Percentiles rank a stretch among this genome's conserved stretches.
Evolutionary conservation across 805 yeast genomes (phyloP).

Genomic region (Candida glaebosa): DNA sequence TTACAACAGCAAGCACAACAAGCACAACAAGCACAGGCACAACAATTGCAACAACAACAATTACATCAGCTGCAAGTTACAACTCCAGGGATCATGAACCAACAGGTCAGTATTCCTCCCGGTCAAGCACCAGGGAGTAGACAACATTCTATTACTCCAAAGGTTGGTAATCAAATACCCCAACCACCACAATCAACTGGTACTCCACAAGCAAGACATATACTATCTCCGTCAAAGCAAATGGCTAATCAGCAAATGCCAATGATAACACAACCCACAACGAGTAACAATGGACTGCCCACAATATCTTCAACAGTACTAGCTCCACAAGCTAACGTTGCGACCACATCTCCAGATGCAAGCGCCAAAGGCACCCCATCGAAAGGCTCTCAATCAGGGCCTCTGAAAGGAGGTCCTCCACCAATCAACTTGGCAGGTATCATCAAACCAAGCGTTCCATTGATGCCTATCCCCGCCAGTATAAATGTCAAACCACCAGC

Average conservation of each 20-base stretch:
- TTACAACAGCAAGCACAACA: slow-evolving; percentile 2
- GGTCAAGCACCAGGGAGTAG: slow-evolving; percentile 1
- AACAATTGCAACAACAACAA: slow-evolving; percentile 5
- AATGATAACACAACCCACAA: slow-evolving; percentile 1
- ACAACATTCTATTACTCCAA: slow-evolving; percentile 10
- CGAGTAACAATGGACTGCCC: slow-evolving; percentile 4
- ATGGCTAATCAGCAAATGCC: slow-evolving; percentile 6
- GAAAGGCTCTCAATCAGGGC: slow-evolving; percentile 1
- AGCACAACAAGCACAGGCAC: background rate
- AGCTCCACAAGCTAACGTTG: slow-evolving; percentile 5
- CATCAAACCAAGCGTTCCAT: slow-evolving; percentile 55
- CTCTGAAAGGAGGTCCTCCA: slow-evolving; percentile 3
- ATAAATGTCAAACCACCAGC: slow-evolving; percentile 63
- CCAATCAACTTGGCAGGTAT: slow-evolving; percentile 34
- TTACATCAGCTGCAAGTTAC: slow-evolving; percentile 5
- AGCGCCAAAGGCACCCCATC: slow-evolving; percentile 4
- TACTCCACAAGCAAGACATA: slow-evolving; percentile 7
- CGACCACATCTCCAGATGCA: slow-evolving; percentile 10
- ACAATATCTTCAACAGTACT: background rate
- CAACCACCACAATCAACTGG: slow-evolving; percentile 9
- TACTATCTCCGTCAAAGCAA: slow-evolving; percentile 1
- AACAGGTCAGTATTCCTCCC: slow-evolving; percentile 1
- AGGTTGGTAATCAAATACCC: slow-evolving; percentile 10
- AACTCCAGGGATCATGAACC: slow-evolving; percentile 4
- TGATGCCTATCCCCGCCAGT: slow-evolving; percentile 68